Evolutionary conservation across 495 filamentous ascomycete species (phyloP).

Genomic region (Penicillium lividum): DNA sequence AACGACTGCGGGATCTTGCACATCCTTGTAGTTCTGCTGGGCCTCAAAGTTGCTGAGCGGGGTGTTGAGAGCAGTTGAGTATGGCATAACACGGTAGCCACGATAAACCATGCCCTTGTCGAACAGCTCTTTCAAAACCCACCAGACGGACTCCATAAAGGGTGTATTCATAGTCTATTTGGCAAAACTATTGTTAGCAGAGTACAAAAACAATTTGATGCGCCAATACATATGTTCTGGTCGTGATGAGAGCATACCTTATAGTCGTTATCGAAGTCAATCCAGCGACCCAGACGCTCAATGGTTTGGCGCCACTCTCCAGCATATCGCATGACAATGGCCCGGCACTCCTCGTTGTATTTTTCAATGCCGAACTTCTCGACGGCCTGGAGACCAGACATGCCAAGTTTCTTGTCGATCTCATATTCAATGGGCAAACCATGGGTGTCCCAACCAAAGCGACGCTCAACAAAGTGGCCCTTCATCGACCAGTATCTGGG

Average conservation of each 20-base stretch:
- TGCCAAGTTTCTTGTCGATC: constrained; percentile 95
- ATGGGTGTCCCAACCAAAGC: constrained; percentile 89
- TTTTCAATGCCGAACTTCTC: constrained; percentile 81
- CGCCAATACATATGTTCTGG: not conserved
- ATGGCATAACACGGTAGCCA: constrained; percentile 91
- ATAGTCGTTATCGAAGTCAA: constrained; percentile 98
- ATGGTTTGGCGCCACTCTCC: constrained; percentile 89
- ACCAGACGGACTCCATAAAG: constrained; percentile 98
- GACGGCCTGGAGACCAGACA: constrained; percentile 87
- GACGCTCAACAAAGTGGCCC: constrained; percentile 75
- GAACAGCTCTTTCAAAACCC: constrained; percentile 91
- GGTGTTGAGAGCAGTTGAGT: constrained; percentile 87
- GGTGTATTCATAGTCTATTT: constrained; percentile 79
- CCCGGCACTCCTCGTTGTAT: constrained; percentile 91
- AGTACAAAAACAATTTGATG: not conserved
- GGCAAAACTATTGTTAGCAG: not conserved
- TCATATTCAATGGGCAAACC: constrained; percentile 96
- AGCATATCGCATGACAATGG: constrained; percentile 93
- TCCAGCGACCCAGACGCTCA: constrained; percentile 90
- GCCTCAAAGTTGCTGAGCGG: constrained; percentile 93
- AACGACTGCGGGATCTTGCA: constrained; percentile 89
- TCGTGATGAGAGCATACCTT: constrained; percentile 55
- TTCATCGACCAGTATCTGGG: constrained; percentile 98
- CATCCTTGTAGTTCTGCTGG: constrained; percentile 92
- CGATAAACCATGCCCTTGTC: constrained; percentile 88